Base-by-base conservation (phyloP, 1,284 basidiomycete species). In the Leccinum proximum region DNA sequence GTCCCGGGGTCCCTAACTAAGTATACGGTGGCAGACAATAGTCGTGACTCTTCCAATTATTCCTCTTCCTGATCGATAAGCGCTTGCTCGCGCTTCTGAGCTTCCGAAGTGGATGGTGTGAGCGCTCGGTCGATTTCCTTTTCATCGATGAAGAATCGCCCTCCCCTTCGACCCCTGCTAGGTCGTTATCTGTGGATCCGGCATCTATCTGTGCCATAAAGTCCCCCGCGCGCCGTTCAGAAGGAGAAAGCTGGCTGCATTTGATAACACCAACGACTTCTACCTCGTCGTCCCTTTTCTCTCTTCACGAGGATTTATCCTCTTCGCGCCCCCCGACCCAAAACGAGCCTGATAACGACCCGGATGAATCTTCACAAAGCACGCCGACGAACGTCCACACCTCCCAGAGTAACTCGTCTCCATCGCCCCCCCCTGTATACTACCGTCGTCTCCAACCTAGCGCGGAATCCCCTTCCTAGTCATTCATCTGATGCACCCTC, bases 161-260 rank as follows among this genome's bases (percentile, higher is more conserved):
- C 13, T 63, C 66, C 35, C 50, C 65, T 57, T 64, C 57, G 4
- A 22, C 60, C 10, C 65, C 70, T 2, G 61, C 61, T 9, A 57
- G 35, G 59, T 37, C 66, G 5, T 60, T 64, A 45, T 66, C 66
- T 64, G n/a, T 38, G 42, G 71, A 72, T 67, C 70, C 64, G 18
- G 45, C 61, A 57, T 64, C 70, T 26, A 66, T 58, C 13, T 62
- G 65, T 53, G 66, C 67, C 3, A 68, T 66, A 58, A 68, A 60
- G 42, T 48, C 59, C 7, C 56, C 75, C 26, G 3, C 59, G 4
- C 70, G 58, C 50, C 70, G 68, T 58, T 64, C 67, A 1, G 75
- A 72, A 59, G 74, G 75, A 59, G 74, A 77, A 63, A 75, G 76
- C 59, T 75, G 77, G 76, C 59, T 75, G 9, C 72, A 78, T 59